These are phyloP conservation scores for Apiotrichum mycotoxinovorans DNA, from an alignment of 1,284 basidiomycete genomes.

Conservation along the genomic window DNA sequence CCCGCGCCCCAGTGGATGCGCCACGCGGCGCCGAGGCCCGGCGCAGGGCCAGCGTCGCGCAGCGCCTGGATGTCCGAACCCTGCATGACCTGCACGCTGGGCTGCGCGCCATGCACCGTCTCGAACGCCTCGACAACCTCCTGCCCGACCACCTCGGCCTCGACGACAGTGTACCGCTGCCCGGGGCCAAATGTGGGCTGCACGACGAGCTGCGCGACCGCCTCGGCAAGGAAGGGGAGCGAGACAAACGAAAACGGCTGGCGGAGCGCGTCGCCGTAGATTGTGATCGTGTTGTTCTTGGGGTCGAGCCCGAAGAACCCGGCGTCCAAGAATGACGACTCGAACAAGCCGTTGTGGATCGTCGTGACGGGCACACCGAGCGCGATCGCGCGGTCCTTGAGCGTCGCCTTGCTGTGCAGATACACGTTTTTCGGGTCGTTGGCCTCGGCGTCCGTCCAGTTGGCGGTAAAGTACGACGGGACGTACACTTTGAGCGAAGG, in stretches of 20 bases:
- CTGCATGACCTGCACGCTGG: not conserved
- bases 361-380: not conserved
- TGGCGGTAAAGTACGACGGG: constrained; percentile 5
- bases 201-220: constrained; percentile 7
- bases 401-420: not conserved
- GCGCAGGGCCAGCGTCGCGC: not conserved
- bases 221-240: constrained; percentile 7
- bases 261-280: constrained; percentile 6
- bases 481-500: not conserved
- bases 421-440: not conserved
- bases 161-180: constrained; percentile 7
- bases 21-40: constrained; percentile 10
- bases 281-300: not conserved
- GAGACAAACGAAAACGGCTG: not conserved
- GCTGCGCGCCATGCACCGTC: not conserved
- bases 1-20: constrained; percentile 13
- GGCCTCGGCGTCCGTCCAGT: constrained; percentile 1
- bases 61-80: constrained; percentile 1
- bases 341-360: not conserved
- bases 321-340: not conserved
- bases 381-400: not conserved
- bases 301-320: not conserved
- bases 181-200: not conserved
- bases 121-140: constrained; percentile 7
- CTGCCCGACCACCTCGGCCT: constrained; percentile 9